A percentile compares a stretch with the other conserved stretches of the same genome.
These are phyloP conservation scores for Globisporangium okanoganense DNA, from an alignment of 352 stramenopile species.

Conservation along the genomic window DNA sequence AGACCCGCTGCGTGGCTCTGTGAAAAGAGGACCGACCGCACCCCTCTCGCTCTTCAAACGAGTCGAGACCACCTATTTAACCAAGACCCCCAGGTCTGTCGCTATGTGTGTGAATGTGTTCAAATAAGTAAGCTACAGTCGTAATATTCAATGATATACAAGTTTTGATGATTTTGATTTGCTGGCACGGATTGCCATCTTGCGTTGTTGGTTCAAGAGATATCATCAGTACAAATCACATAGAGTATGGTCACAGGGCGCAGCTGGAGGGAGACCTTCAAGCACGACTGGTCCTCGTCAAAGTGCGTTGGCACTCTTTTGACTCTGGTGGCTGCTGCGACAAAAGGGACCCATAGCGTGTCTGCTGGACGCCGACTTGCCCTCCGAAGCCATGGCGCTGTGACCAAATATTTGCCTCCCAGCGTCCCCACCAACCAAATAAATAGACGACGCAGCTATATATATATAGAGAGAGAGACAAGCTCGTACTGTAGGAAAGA, in stretches of 20 bases:
- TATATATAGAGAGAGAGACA: neutral
- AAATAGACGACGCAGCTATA: neutral
- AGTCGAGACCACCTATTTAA: conserved; percentile 6
- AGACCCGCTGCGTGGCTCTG: conserved; percentile 14
- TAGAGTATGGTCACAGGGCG: too few species aligned
- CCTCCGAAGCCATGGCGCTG: neutral
- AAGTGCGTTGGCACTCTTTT: neutral
- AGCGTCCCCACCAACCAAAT: neutral
- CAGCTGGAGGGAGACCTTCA: too few species aligned
- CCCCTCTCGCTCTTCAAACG: neutral
- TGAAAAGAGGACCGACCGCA: neutral
- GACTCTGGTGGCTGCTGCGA: neutral
- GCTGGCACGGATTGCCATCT: too few species aligned
- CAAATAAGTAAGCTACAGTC: neutral
- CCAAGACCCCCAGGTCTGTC: neutral
- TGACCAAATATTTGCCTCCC: neutral
- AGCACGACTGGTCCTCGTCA: neutral
- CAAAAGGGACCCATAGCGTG: neutral
- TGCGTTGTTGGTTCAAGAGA: too few species aligned
- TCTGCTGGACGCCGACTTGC: neutral
- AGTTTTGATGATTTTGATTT: neutral
- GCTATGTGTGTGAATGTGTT: neutral
- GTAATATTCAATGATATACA: neutral
- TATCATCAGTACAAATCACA: too few species aligned
- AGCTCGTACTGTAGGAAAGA: neutral